phyloP scores from a whole-genome alignment of 148 eudicot genomes.

The Fagopyrum tataricum region DNA sequence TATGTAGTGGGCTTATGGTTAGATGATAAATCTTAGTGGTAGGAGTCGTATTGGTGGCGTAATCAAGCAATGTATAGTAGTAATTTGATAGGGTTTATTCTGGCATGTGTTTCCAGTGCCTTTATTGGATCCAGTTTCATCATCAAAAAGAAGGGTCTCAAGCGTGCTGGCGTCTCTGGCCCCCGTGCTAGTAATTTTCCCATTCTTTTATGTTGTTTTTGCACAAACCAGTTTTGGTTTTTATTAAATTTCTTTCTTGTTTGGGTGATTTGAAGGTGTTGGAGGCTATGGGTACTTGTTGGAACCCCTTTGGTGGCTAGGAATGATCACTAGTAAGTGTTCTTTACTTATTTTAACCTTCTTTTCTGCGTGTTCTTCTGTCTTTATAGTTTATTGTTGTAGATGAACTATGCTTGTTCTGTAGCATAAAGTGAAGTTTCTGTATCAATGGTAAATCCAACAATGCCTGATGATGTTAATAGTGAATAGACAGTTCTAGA shows the following conservation, averaged over 20 bases:
- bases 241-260: conserved; percentile 7
- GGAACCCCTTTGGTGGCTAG: conserved; percentile 95
- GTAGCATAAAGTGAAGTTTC: neutral
- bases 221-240: conserved; percentile 4
- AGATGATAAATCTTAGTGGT: conserved; percentile 25
- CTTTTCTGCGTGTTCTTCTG: conserved; percentile 2
- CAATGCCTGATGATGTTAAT: neutral
- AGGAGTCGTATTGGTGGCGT: neutral
- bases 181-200: conserved; percentile 56
- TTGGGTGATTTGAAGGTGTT: conserved; percentile 39
- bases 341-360: conserved; percentile 2
- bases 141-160: conserved; percentile 89
- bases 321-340: conserved; percentile 78
- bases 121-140: conserved; percentile 91
- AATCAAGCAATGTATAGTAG: conserved; percentile 41
- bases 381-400: neutral
- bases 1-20: conserved; percentile 8
- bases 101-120: conserved; percentile 71
- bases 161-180: conserved; percentile 70
- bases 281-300: conserved; percentile 86
- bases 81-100: conserved; percentile 63
- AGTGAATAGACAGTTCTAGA: neutral
- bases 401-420: neutral
- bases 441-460: neutral
- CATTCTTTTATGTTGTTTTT: neutral